Percentiles rank a stretch among this genome's conserved stretches.
phyloP scores from a whole-genome alignment of 2,329 filamentous ascomycete genomes.

The Aureobasidium sp. region DNA sequence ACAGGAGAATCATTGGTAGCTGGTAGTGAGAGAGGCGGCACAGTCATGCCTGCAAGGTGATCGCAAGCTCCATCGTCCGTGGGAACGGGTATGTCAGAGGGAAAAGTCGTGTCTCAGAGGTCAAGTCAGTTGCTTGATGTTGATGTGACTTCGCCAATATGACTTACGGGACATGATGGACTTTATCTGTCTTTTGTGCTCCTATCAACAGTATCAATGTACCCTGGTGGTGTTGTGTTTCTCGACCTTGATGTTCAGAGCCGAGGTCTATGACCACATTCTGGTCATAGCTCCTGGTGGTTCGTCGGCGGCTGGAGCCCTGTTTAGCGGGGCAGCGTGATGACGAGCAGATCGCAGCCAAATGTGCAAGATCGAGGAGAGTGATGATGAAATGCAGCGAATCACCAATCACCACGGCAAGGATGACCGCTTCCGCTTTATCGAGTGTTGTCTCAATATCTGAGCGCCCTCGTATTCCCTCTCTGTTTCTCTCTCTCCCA shows the following conservation, averaged over 20 bases:
- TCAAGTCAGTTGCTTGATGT: neutral
- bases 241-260: slow-evolving; percentile 1
- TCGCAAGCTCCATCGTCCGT: slow-evolving; percentile 36
- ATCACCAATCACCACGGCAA: neutral
- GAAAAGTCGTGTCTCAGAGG: slow-evolving; percentile 22
- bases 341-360: slow-evolving; percentile 5
- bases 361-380: neutral
- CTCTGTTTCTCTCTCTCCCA: neutral
- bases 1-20: slow-evolving; percentile 28
- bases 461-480: neutral
- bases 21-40: slow-evolving; percentile 30
- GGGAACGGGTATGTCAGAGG: slow-evolving; percentile 32
- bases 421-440: slow-evolving; percentile 2
- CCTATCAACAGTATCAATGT: neutral
- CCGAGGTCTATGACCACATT: neutral
- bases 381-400: slow-evolving; percentile 9
- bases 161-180: slow-evolving; percentile 5
- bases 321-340: slow-evolving; percentile 1
- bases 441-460: neutral
- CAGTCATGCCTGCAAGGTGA: slow-evolving; percentile 27
- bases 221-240: neutral
- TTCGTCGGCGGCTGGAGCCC: neutral
- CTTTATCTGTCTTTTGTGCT: neutral
- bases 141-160: no score
- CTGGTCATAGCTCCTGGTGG: neutral